Evolutionary conservation across 2,329 filamentous ascomycete genomes (phyloP).

Genomic region (Aspergillus proliferans): DNA sequence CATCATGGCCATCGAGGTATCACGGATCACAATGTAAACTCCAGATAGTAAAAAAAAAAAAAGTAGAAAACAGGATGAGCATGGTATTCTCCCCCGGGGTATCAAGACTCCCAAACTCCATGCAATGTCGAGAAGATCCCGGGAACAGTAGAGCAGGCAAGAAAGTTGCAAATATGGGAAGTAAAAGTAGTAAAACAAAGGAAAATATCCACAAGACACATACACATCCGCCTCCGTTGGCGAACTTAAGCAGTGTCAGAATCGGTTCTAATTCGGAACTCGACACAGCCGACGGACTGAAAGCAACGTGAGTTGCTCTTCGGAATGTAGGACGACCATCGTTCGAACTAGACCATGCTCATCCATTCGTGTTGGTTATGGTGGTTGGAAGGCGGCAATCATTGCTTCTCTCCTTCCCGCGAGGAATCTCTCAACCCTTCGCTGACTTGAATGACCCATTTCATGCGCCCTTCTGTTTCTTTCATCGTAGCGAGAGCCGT

Average conservation of each 20-base stretch:
- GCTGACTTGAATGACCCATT: slow-evolving; percentile 43
- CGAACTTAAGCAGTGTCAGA: no score
- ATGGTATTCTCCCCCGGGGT: slow-evolving; percentile 15
- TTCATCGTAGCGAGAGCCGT: slow-evolving; percentile 35
- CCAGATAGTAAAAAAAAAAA: neutral
- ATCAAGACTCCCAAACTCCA: slow-evolving; percentile 21
- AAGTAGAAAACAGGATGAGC: neutral
- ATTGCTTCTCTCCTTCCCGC: slow-evolving; percentile 8
- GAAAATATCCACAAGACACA: neutral
- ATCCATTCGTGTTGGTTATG: neutral
- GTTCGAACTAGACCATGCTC: neutral
- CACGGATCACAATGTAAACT: neutral
- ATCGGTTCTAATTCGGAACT: neutral
- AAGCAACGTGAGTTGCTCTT: neutral
- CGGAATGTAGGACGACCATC: neutral
- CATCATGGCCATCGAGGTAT: neutral
- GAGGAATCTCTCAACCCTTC: slow-evolving; percentile 24
- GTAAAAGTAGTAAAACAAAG: slow-evolving; percentile 1
- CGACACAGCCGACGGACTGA: neutral
- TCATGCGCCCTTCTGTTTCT: slow-evolving; percentile 41
- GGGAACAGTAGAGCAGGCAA: slow-evolving; percentile 5
- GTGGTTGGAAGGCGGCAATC: neutral
- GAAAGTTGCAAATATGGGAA: neutral
- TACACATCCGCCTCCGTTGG: neutral
- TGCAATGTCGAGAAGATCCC: slow-evolving; percentile 7